These are phyloP conservation scores for Heliamphora pulchella DNA, from an alignment of 179 eudicot species.

Conservation along the genomic window DNA sequence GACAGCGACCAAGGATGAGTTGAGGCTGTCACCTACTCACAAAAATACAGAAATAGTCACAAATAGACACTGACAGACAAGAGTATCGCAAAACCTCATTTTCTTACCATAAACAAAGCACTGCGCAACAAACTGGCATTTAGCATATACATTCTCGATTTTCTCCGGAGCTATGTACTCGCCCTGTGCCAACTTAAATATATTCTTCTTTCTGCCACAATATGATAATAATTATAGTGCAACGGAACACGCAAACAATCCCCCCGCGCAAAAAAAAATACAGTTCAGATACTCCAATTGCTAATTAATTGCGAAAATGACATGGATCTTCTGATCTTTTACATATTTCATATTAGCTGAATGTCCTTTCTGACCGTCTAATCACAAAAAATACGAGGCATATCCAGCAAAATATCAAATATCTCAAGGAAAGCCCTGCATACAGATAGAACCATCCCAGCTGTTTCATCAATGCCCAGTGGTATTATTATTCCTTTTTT, in stretches of 20 bases:
- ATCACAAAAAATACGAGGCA: not conserved
- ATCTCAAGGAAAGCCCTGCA: not conserved
- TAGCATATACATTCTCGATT: slow-evolving; percentile 48
- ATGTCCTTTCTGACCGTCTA: not conserved
- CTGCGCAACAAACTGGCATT: slow-evolving; percentile 47
- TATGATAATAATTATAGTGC: not conserved
- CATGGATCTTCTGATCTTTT: not conserved
- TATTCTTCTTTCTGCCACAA: slow-evolving; percentile 47
- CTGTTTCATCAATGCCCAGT: not conserved
- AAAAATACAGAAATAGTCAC: slow-evolving; percentile 13
- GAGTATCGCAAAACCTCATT: not conserved
- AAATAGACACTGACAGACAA: not conserved
- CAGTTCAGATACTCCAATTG: not conserved
- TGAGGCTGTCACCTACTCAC: slow-evolving; percentile 45
- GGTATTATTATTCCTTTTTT: not conserved
- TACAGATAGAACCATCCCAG: slow-evolving; percentile 2
- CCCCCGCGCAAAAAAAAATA: not conserved
- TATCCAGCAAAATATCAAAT: not conserved
- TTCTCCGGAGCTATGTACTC: slow-evolving; percentile 59
- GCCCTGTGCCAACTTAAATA: slow-evolving; percentile 54
- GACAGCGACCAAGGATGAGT: slow-evolving; percentile 40
- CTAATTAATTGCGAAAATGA: slow-evolving; percentile 3
- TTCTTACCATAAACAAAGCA: slow-evolving; percentile 51
- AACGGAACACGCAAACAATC: not conserved
- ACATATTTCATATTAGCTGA: not conserved